Evolutionary conservation across 2,329 filamentous ascomycete species (phyloP), one percentile per base, ranked within the genome.

Genomic region (Calonectria multiphialidica): DNA sequence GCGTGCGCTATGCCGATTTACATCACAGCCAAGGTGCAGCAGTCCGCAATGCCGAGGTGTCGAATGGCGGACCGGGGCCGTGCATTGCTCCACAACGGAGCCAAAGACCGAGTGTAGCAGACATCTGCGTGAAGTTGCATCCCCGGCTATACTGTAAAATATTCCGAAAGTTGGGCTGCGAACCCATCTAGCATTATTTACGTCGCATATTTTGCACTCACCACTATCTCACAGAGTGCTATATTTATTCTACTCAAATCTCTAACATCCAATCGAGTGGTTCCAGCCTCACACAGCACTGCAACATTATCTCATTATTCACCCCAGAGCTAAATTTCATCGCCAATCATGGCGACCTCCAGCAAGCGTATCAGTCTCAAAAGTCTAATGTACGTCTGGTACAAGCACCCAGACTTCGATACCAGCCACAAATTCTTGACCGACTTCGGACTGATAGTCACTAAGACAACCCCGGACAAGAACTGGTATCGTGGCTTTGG

Each of bases 361-460:
- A 16, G 16, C 23, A 64, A 64, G 61, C 61, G 61, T 25, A 64
- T 64, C 42, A 64, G 44, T 21, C 44, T 64, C 4, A 47, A 64
- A 44, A 64, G 61, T 42, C 37, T 61, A 35, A 61, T 61, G 55
- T 61, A 61, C 7, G 55, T 61, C 55, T 61, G 35, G 55, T 61
- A 61, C n/a, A 28, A n/a, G 35, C 55, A 61, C 35, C 35, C 37
- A 30, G 55, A 61, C 35, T 25, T 61, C 6, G 55, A 61, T 40
- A 28, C 55, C 8, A 30, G 28, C 35, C 47, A 50, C 15, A 50
- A 16, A 13, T 50, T 50, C n/a, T 25, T 50, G 15, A 28, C 25
- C n/a, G 47, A 50, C 25, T 50, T 50, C 18, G 47, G 47, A 15
- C 8, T 50, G 25, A 50, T 50, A 28, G 23, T 25, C 13, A 50